Evolutionary conservation across 257 asterid genomes (phyloP).

Genomic region (Capsicum chinense): DNA sequence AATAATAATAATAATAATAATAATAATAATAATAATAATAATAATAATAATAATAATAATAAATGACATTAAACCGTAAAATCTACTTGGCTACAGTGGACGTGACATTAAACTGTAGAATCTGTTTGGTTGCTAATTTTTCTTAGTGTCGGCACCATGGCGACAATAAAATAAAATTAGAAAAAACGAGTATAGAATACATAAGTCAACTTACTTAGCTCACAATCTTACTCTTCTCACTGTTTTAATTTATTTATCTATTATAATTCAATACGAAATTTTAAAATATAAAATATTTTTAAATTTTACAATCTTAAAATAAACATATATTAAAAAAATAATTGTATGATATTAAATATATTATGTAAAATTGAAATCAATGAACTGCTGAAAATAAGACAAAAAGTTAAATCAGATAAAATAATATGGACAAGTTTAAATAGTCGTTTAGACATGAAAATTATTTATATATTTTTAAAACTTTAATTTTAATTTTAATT

Average conservation of each 20-base stretch:
- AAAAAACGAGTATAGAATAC: not conserved
- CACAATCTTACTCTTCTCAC: not conserved
- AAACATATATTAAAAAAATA: not conserved
- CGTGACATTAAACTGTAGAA: not conserved
- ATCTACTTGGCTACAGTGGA: not conserved
- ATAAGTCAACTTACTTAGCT: not conserved
- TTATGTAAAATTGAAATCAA: too few relatives aligned
- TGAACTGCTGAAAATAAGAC: too few relatives aligned
- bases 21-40: too few relatives aligned
- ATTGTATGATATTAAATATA: not conserved
- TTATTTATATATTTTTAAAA: too few relatives aligned
- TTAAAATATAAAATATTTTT: not conserved
- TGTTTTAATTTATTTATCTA: not conserved
- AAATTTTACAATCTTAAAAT: not conserved
- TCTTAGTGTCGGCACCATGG: constrained; percentile 1
- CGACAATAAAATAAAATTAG: not conserved
- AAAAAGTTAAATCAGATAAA: too few relatives aligned
- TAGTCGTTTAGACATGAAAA: too few relatives aligned
- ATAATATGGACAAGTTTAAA: not conserved
- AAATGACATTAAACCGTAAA: not conserved
- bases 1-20: not conserved
- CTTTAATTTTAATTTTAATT: too few relatives aligned
- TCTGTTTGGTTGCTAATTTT: constrained; percentile 8
- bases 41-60: not conserved
- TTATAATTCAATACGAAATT: not conserved